A percentile compares a stretch with the other conserved stretches of the same genome.
phyloP scores from a whole-genome alignment of 768 basidiomycete genomes.

The Pleurotus eryngii region DNA sequence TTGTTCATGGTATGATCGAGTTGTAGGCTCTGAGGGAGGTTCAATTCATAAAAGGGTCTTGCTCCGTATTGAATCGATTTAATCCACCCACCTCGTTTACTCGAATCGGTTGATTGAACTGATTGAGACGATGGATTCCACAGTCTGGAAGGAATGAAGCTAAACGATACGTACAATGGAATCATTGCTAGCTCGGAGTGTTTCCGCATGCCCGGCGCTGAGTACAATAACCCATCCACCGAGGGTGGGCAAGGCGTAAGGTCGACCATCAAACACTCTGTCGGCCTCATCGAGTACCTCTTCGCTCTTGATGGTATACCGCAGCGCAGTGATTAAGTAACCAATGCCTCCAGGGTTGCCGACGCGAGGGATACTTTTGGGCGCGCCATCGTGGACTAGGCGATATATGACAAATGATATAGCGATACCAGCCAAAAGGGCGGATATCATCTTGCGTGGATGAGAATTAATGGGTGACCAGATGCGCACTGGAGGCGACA shows the following conservation, averaged over 20 bases:
- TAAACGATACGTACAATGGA: slow-evolving; percentile 21
- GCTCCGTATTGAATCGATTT: neutral
- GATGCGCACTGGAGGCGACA: too few species aligned
- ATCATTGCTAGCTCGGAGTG: slow-evolving; percentile 29
- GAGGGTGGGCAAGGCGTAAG: slow-evolving; percentile 34
- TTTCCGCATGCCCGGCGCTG: slow-evolving; percentile 27
- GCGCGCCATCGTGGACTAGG: neutral
- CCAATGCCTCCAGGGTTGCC: slow-evolving; percentile 31
- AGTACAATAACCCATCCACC: slow-evolving; percentile 32
- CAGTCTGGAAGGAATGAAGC: neutral
- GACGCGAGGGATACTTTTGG: slow-evolving; percentile 28
- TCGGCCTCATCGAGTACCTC: slow-evolving; percentile 27
- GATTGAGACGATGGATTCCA: neutral
- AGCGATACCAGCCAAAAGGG: neutral
- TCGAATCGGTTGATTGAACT: slow-evolving; percentile 34
- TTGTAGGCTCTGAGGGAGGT: slow-evolving; percentile 22
- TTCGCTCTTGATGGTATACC: slow-evolving; percentile 28
- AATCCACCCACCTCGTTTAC: slow-evolving; percentile 22
- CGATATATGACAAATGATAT: neutral
- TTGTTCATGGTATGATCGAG: slow-evolving; percentile 35
- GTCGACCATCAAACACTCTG: slow-evolving; percentile 22
- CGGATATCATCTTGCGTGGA: neutral
- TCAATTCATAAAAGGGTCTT: too few species aligned
- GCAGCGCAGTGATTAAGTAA: slow-evolving; percentile 31
- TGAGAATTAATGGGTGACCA: too few species aligned